Percentiles rank a stretch among this genome's conserved stretches.
Conservation (phyloP, 306 rosid species). For the Castanea sativa region DNA sequence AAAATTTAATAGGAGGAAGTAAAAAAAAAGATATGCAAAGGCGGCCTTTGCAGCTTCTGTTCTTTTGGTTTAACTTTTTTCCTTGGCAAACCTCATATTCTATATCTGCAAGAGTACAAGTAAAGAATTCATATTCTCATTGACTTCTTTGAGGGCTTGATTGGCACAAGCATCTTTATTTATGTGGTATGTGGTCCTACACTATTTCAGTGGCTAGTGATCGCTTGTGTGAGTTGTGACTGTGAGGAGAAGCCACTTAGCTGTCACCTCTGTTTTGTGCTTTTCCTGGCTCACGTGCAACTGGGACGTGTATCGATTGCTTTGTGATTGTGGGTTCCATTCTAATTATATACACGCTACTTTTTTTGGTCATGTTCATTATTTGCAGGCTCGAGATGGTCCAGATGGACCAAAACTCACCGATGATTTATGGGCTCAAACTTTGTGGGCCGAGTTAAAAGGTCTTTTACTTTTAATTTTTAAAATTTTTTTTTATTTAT, state of each 20-base stretch:
- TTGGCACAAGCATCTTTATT: slow-evolving; percentile 18
- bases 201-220: background rate
- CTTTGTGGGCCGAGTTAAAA: background rate
- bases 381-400: background rate
- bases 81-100: background rate
- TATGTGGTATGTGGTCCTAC: slow-evolving; percentile 52
- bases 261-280: slow-evolving; percentile 23
- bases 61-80: background rate
- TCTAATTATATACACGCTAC: too few species aligned
- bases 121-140: slow-evolving; percentile 26
- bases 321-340: slow-evolving; percentile 13
- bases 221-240: slow-evolving; percentile 32
- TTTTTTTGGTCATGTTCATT: background rate
- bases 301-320: slow-evolving; percentile 14
- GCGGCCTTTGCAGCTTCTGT: background rate
- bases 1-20: background rate
- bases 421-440: background rate
- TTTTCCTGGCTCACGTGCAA: slow-evolving; percentile 33
- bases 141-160: slow-evolving; percentile 5
- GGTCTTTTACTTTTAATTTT: too few species aligned
- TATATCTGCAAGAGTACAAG: slow-evolving; percentile 10
- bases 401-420: background rate
- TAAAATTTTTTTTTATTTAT: too few species aligned
- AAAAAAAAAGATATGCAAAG: background rate
- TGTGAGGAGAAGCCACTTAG: slow-evolving; percentile 28